Conservation (phyloP, 768 basidiomycete genomes). For the Termitomyces sp. region DNA sequence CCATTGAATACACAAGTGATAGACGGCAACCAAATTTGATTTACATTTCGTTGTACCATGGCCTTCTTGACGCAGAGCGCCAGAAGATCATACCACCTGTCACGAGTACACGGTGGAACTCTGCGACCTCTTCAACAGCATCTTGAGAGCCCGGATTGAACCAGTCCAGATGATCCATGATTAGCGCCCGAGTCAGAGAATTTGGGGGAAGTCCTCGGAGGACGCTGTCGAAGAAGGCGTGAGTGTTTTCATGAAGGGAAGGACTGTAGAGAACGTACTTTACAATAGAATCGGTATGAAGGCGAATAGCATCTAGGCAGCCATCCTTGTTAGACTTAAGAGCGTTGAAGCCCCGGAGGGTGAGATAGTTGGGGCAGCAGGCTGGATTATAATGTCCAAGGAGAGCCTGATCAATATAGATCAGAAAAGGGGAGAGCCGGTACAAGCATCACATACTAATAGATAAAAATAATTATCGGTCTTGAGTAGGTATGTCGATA, state of each 20-base stretch:
- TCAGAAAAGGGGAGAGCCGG: not conserved
- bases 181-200: constrained; percentile 55
- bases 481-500: constrained; percentile 44
- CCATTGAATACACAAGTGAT: not conserved
- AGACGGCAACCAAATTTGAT: not conserved
- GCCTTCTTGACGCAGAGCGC: constrained; percentile 57
- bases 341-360: constrained; percentile 49
- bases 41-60: constrained; percentile 59
- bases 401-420: constrained; percentile 25
- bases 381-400: constrained; percentile 51
- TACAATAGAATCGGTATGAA: constrained; percentile 69
- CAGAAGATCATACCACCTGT: constrained; percentile 60
- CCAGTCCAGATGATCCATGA: constrained; percentile 73
- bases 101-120: constrained; percentile 52
- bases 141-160: constrained; percentile 42
- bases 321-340: constrained; percentile 43
- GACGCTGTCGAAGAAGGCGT: constrained; percentile 16
- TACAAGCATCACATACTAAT: constrained; percentile 27
- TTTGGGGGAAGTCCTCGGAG: constrained; percentile 25
- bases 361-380: constrained; percentile 63
- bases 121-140: constrained; percentile 46
- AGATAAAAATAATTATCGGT: constrained; percentile 67
- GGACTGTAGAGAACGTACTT: constrained; percentile 37
- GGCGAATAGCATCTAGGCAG: constrained; percentile 48
- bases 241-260: not conserved